Percentiles rank a stretch among this genome's conserved stretches.
phyloP scores from a whole-genome alignment of 2,329 filamentous ascomycete genomes.

The Leptodontidium sp. region DNA sequence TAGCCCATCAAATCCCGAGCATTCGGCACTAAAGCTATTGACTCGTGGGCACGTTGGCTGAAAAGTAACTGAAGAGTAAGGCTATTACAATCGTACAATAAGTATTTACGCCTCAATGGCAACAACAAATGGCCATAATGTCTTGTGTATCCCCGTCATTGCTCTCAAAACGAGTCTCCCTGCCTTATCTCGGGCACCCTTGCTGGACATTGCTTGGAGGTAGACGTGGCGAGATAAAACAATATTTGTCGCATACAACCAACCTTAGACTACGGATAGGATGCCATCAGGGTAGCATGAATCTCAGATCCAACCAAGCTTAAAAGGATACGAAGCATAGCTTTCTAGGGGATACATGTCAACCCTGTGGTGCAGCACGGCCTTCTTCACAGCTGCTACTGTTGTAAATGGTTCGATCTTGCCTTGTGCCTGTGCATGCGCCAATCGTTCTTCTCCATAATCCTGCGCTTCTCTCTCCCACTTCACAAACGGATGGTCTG shows the following conservation, averaged over 20 bases:
- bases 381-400: constrained; percentile 30
- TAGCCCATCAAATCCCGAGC: too few species aligned
- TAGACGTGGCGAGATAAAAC: constrained; percentile 27
- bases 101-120: too few species aligned
- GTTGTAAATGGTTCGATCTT: constrained; percentile 30
- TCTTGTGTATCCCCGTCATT: too few species aligned
- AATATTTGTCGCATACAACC: constrained; percentile 32
- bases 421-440: constrained; percentile 27
- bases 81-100: too few species aligned
- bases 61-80: too few species aligned
- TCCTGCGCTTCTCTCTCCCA: constrained; percentile 32
- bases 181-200: constrained; percentile 27
- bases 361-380: constrained; percentile 28
- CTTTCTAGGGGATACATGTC: constrained; percentile 25
- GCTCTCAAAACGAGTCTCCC: constrained; percentile 30
- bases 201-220: constrained; percentile 8
- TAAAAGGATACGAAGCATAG: constrained; percentile 31
- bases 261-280: constrained; percentile 29
- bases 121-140: too few species aligned
- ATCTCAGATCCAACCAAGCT: constrained; percentile 33
- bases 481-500: constrained; percentile 33
- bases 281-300: constrained; percentile 27
- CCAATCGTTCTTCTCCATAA: constrained; percentile 30
- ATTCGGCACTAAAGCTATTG: too few species aligned
- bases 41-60: too few species aligned